Base-by-base conservation (phyloP, 2,329 filamentous ascomycete species). In the Clonostachys sp. region DNA sequence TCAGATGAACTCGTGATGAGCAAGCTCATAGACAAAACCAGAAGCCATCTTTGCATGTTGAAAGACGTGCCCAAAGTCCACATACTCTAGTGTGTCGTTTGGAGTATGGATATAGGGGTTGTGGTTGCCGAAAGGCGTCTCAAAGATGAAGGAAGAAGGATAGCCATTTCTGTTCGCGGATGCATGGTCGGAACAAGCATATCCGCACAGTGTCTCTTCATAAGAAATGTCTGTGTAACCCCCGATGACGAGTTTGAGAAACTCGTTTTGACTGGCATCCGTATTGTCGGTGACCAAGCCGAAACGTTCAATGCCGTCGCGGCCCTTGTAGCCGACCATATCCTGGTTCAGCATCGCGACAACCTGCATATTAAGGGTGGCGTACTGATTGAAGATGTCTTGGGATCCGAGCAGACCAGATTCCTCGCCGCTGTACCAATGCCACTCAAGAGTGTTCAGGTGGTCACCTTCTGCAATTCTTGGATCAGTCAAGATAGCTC, bases 281-380 rank as follows among this genome's bases (percentile, higher is more conserved):
- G 95, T 89, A 58, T 78, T 95, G 66, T 96, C 90, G 5, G 87
- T 89, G 58, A 95, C 92, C 45, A 95, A 87, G 43, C 90, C 90
- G 5, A 95, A 87, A 39, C 81, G 77, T 64, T 87, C 77, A 52
- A 89, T 89, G 12, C 87, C 85, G 55, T 90, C 85, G 20, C 91
- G 70, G 1, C 89, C 92, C 55, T 82, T 83, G 64, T 87, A 95
- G 17, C 90, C 90, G 1, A 88, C 92, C 90, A 95, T 95, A 67
- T 95, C 90, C 68, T 95, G 90, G 50, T 52, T 52, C 42, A 77
- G 58, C 49, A 76, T 66, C 17, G 70, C 73, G 18, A 71, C 60
- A 5, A 77, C 69, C 6, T 56, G 56, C 45, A 68, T 66, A 5
- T 61, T 61, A 5, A 61, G 55, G 8, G 58, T 55, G 44, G 62